Evolutionary conservation across 495 filamentous ascomycete species (phyloP).

Genomic region (Aspergillus homomorphus): DNA sequence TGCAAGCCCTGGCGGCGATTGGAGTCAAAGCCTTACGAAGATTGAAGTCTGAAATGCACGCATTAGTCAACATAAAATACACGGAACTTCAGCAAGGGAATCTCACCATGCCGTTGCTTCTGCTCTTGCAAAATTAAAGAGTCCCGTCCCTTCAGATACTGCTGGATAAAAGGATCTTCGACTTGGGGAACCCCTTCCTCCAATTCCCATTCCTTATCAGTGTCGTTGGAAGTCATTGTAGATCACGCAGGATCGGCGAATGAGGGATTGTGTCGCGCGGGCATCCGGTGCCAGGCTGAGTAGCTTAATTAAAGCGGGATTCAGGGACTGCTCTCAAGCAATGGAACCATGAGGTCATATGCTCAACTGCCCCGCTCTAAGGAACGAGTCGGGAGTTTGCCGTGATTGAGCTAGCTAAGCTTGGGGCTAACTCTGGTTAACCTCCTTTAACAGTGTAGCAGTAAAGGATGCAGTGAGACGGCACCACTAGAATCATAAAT

Average conservation of each 20-base stretch:
- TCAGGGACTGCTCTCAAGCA: too few relatives aligned
- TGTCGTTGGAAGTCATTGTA: slow-evolving; percentile 27
- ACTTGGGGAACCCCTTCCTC: slow-evolving; percentile 51
- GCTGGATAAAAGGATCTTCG: slow-evolving; percentile 72
- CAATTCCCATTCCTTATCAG: slow-evolving; percentile 45
- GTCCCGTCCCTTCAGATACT: slow-evolving; percentile 73
- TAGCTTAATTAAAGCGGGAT: too few relatives aligned
- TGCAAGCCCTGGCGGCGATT: slow-evolving; percentile 67
- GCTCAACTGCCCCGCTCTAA: too few relatives aligned
- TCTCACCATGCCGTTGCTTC: slow-evolving; percentile 73
- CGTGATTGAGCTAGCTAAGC: too few relatives aligned
- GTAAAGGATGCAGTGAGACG: too few relatives aligned
- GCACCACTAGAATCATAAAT: too few relatives aligned
- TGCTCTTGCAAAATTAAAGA: slow-evolving; percentile 77
- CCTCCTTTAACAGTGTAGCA: too few relatives aligned
- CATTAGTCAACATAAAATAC: background rate
- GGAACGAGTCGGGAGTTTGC: too few relatives aligned
- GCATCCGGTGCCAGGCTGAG: too few relatives aligned
- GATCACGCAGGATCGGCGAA: background rate
- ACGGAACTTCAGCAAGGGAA: background rate
- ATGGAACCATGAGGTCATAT: too few relatives aligned
- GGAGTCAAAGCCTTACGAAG: slow-evolving; percentile 65
- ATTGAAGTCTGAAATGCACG: slow-evolving; percentile 29
- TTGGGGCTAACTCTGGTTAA: too few relatives aligned
- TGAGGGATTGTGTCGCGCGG: too few relatives aligned